Conservation (phyloP, 768 basidiomycete species). For the Serendipita vermifera region DNA sequence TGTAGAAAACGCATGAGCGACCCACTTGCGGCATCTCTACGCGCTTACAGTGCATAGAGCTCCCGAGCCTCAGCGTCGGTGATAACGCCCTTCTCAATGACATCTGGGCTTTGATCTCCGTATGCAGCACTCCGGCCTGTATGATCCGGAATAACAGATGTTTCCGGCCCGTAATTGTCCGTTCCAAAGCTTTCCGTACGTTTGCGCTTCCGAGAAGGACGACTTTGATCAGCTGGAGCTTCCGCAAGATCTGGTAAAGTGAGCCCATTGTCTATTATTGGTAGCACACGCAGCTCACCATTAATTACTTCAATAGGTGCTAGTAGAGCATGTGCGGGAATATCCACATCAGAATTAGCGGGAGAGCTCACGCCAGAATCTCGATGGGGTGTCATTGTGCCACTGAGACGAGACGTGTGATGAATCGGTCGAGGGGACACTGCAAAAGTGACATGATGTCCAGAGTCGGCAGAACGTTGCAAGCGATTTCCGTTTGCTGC, state of each 20-base stretch:
- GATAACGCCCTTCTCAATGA: slow-evolving; percentile 15
- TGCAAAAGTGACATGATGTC: slow-evolving; percentile 3
- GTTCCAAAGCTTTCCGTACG: slow-evolving; percentile 2
- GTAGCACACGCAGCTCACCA: slow-evolving; percentile 10
- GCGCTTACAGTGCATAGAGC: slow-evolving; percentile 14
- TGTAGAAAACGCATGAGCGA: slow-evolving; percentile 1
- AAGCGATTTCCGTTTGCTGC: too few relatives aligned
- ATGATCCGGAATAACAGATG: not conserved
- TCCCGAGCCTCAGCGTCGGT: slow-evolving; percentile 14
- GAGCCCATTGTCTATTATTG: not conserved
- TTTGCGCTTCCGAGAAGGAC: not conserved
- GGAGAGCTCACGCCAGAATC: slow-evolving; percentile 6
- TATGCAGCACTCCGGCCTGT: not conserved
- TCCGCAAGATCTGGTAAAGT: slow-evolving; percentile 11
- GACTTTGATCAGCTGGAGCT: not conserved
- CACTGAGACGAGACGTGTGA: not conserved
- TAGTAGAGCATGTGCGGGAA: slow-evolving; percentile 15
- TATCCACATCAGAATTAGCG: slow-evolving; percentile 16
- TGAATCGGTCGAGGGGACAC: slow-evolving; percentile 1
- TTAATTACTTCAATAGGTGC: slow-evolving; percentile 17
- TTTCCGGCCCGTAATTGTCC: not conserved
- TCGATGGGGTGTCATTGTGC: slow-evolving; percentile 6
- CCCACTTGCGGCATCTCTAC: not conserved
- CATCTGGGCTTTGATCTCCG: slow-evolving; percentile 9
- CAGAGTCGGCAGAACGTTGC: not conserved